Conservation (phyloP, 1,284 basidiomycete genomes). For the Ganoderma lucidum region DNA sequence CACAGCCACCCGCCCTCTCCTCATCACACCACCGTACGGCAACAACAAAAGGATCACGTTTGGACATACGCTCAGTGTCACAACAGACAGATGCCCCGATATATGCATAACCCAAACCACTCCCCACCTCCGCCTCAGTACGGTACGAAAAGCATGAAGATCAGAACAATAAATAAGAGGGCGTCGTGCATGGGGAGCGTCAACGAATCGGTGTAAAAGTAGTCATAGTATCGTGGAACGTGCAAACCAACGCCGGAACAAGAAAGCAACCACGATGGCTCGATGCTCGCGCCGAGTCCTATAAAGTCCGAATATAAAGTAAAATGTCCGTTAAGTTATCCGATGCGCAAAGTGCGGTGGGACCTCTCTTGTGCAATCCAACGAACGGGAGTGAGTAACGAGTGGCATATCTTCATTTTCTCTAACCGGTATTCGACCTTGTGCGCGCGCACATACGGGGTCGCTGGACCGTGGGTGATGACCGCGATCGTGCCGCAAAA, state of each 20-base stretch:
- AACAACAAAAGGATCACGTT: neutral
- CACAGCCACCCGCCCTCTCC: conserved; percentile 2
- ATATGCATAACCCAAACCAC: conserved; percentile 20
- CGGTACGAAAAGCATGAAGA: conserved; percentile 8
- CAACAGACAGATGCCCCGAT: conserved; percentile 17
- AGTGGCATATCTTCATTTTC: conserved; percentile 28
- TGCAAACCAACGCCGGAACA: conserved; percentile 18
- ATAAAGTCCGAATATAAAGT: conserved; percentile 17
- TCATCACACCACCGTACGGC: neutral
- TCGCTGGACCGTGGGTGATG: neutral
- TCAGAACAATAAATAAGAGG: conserved; percentile 26
- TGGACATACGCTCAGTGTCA: conserved; percentile 17
- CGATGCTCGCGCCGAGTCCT: conserved; percentile 20
- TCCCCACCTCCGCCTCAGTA: conserved; percentile 16
- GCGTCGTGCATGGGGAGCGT: conserved; percentile 17
- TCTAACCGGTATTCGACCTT: conserved; percentile 14
- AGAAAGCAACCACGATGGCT: conserved; percentile 21
- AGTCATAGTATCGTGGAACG: conserved; percentile 18
- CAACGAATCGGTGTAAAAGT: conserved; percentile 23
- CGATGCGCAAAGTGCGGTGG: conserved; percentile 9
- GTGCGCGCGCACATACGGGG: conserved; percentile 2
- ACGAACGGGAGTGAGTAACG: conserved; percentile 25
- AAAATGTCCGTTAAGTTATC: conserved; percentile 18
- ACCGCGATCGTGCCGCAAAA: conserved; percentile 6
- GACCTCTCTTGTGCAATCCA: conserved; percentile 18